These are phyloP conservation scores for Herpetospermum pedunculosum DNA, from an alignment of 306 rosid genomes.

Conservation along the genomic window DNA sequence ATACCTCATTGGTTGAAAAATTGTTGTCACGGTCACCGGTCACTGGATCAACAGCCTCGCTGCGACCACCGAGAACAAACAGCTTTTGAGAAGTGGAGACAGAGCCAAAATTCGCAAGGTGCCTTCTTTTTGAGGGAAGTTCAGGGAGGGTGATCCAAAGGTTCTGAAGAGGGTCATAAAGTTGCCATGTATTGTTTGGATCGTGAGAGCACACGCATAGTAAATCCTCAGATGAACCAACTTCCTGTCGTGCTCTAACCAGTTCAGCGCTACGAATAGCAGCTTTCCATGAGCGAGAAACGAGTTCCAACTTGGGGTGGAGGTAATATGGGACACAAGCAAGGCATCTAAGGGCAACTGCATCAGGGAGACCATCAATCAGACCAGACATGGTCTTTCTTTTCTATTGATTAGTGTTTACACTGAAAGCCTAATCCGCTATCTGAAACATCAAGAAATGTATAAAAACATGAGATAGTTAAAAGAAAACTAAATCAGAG, in stretches of 20 bases:
- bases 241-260: slow-evolving; percentile 66
- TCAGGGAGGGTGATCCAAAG: slow-evolving; percentile 90
- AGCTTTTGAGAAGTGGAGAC: slow-evolving; percentile 74
- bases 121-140: slow-evolving; percentile 78
- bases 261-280: slow-evolving; percentile 70
- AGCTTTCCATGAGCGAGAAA: slow-evolving; percentile 77
- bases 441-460: slow-evolving; percentile 13
- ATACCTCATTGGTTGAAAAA: slow-evolving; percentile 89
- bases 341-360: slow-evolving; percentile 87
- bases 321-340: slow-evolving; percentile 83
- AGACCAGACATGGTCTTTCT: slow-evolving; percentile 60
- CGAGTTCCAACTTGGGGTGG: slow-evolving; percentile 65
- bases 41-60: slow-evolving; percentile 80
- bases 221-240: slow-evolving; percentile 66
- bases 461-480: background rate
- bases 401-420: slow-evolving; percentile 8
- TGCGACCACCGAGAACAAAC: slow-evolving; percentile 90
- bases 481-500: background rate
- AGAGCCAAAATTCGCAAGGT: slow-evolving; percentile 70
- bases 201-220: slow-evolving; percentile 72
- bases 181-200: slow-evolving; percentile 89
- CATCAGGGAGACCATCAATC: slow-evolving; percentile 92
- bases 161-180: slow-evolving; percentile 71
- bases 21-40: slow-evolving; percentile 88
- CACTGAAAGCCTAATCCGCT: slow-evolving; percentile 11